Evolutionary conservation across 1,139 yeast genomes (phyloP).

Genomic region (Kodamaea alishanica): DNA sequence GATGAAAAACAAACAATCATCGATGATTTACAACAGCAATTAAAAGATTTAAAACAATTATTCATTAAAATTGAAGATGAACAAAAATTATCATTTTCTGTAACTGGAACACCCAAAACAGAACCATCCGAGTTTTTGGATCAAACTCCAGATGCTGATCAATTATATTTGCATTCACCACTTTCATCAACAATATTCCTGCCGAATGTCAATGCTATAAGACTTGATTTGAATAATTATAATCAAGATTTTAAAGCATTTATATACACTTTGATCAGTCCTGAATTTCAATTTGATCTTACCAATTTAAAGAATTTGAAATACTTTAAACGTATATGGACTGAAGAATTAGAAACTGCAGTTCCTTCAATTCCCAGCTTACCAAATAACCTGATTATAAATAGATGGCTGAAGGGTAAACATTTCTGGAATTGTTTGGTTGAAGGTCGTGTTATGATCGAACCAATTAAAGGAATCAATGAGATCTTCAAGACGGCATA

Average conservation of each 20-base stretch:
- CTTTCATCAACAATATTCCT: constrained; percentile 38
- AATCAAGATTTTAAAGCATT: constrained; percentile 42
- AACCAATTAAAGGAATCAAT: constrained; percentile 82
- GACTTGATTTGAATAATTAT: constrained; percentile 53
- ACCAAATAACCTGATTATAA: constrained; percentile 32
- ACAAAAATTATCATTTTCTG: constrained; percentile 14
- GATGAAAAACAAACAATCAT: constrained; percentile 70
- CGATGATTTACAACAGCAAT: constrained; percentile 63
- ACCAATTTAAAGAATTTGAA: constrained; percentile 49
- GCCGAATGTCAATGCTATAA: constrained; percentile 53
- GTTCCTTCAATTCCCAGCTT: constrained; percentile 32
- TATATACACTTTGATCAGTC: constrained; percentile 30
- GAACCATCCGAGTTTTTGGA: constrained; percentile 8
- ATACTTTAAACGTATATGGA: constrained; percentile 61
- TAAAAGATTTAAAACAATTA: constrained; percentile 58
- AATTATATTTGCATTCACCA: constrained; percentile 13
- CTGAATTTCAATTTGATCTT: constrained; percentile 38
- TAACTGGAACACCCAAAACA: constrained; percentile 11
- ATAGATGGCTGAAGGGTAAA: constrained; percentile 46
- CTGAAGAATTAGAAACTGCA: constrained; percentile 77
- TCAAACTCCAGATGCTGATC: background rate
- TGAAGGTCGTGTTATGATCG: constrained; percentile 79
- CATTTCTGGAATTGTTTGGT: constrained; percentile 62
- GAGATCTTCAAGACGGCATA: constrained; percentile 50
- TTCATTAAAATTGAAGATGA: constrained; percentile 36